These are phyloP conservation scores for Moesziomyces sp. DNA, from an alignment of 1,284 basidiomycete species.

Conservation along the genomic window DNA sequence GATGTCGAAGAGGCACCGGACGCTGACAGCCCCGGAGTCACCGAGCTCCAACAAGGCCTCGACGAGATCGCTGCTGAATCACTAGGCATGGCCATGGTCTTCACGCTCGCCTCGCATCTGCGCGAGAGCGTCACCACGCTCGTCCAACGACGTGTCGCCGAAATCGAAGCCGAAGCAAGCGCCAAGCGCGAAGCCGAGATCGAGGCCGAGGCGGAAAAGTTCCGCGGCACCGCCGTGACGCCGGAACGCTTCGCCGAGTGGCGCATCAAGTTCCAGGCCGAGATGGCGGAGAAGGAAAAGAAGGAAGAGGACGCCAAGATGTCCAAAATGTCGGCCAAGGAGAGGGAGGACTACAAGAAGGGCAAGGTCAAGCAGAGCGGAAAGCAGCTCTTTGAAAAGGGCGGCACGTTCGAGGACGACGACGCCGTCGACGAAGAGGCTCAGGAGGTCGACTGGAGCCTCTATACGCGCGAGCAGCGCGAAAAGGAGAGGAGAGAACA, in stretches of 20 bases:
- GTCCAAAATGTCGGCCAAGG: constrained; percentile 78
- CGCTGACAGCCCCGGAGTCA: constrained; percentile 18
- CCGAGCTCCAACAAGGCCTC: constrained; percentile 70
- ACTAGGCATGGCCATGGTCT: constrained; percentile 96
- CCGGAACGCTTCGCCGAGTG: constrained; percentile 81
- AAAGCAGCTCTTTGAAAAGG: constrained; percentile 57
- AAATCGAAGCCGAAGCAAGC: constrained; percentile 71
- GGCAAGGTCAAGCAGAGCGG: constrained; percentile 77
- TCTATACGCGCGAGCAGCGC: constrained; percentile 59
- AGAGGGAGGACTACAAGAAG: constrained; percentile 86
- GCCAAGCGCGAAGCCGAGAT: constrained; percentile 76
- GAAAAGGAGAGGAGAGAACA: constrained; percentile 57
- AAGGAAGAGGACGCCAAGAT: constrained; percentile 85
- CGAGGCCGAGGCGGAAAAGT: constrained; percentile 89
- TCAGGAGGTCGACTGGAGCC: constrained; percentile 60
- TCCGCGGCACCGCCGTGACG: constrained; percentile 89
- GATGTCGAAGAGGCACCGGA: constrained; percentile 1
- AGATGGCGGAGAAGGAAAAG: constrained; percentile 70
- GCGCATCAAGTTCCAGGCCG: constrained; percentile 77
- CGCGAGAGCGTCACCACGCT: constrained; percentile 78
- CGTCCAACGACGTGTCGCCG: constrained; percentile 72
- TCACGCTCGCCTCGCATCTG: constrained; percentile 87
- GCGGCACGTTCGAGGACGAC: constrained; percentile 51
- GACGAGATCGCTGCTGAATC: constrained; percentile 82
- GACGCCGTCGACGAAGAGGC: constrained; percentile 50